phyloP scores from a whole-genome alignment of 306 rosid species.

The Nissolia schottii region DNA sequence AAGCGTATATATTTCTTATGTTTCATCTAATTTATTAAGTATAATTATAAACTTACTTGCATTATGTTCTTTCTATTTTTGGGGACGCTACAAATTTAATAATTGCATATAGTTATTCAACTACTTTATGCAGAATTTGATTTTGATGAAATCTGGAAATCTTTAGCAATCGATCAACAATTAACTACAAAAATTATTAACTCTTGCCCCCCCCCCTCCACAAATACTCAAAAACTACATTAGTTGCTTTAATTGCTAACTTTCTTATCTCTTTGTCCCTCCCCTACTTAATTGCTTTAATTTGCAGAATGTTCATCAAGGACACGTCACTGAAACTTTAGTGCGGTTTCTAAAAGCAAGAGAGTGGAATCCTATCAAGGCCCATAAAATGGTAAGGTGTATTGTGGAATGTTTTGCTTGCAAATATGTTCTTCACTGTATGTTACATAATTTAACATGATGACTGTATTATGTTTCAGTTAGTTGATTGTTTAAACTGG shows the following conservation, averaged over 20 bases:
- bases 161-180: not conserved
- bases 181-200: not conserved
- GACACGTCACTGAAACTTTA: conserved; percentile 50
- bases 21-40: not conserved
- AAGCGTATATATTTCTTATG: not conserved
- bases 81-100: not conserved
- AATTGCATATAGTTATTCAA: not conserved
- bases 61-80: not conserved
- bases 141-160: conserved; percentile 1
- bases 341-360: conserved; percentile 86
- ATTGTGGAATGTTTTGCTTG: not conserved
- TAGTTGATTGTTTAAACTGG: conserved; percentile 87
- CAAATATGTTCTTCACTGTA: not conserved
- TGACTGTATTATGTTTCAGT: conserved; percentile 45
- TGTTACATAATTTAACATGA: not conserved
- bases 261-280: not conserved
- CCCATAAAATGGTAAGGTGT: conserved; percentile 70
- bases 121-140: not conserved
- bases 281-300: not conserved
- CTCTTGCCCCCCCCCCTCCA: not conserved
- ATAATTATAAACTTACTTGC: not conserved
- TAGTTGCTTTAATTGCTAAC: not conserved
- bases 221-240: not conserved
- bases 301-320: conserved; percentile 85
- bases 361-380: conserved; percentile 68